phyloP scores from a whole-genome alignment of 2,329 filamentous ascomycete species.

The Scytalidium lignicola region DNA sequence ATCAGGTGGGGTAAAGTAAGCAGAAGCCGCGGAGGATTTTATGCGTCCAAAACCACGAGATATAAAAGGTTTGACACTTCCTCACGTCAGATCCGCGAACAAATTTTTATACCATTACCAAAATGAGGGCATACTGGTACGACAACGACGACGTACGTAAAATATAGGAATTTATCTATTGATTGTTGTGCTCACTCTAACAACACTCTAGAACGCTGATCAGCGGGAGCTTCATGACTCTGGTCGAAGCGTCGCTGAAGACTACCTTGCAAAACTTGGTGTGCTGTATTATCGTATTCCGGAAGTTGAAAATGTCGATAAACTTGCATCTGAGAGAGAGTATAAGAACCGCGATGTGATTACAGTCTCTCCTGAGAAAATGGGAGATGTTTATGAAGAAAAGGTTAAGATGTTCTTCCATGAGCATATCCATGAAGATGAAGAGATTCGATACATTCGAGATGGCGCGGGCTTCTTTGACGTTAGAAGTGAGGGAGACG shows the following conservation, averaged over 20 bases:
- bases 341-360: constrained; percentile 97
- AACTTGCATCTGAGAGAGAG: constrained; percentile 65
- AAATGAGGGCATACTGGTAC: constrained; percentile 68
- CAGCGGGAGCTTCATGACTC: constrained; percentile 89
- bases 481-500: constrained; percentile 74
- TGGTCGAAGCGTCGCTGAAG: constrained; percentile 58
- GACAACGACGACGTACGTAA: constrained; percentile 56
- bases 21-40: no score
- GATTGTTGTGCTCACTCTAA: constrained; percentile 1
- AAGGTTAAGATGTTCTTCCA: constrained; percentile 93
- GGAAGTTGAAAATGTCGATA: constrained; percentile 62
- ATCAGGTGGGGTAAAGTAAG: neutral
- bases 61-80: neutral
- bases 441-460: constrained; percentile 94
- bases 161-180: constrained; percentile 2
- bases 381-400: constrained; percentile 84
- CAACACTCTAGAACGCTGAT: constrained; percentile 62
- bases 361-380: constrained; percentile 75
- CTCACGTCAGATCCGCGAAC: neutral
- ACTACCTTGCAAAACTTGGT: constrained; percentile 68
- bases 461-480: constrained; percentile 91
- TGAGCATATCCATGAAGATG: constrained; percentile 96
- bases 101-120: constrained; percentile 17
- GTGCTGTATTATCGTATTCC: constrained; percentile 72
- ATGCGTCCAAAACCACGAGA: no score